Percentiles rank a stretch among this genome's conserved stretches.
phyloP scores from a whole-genome alignment of 208 protist genomes.

The Angomonas ambiguus region DNA sequence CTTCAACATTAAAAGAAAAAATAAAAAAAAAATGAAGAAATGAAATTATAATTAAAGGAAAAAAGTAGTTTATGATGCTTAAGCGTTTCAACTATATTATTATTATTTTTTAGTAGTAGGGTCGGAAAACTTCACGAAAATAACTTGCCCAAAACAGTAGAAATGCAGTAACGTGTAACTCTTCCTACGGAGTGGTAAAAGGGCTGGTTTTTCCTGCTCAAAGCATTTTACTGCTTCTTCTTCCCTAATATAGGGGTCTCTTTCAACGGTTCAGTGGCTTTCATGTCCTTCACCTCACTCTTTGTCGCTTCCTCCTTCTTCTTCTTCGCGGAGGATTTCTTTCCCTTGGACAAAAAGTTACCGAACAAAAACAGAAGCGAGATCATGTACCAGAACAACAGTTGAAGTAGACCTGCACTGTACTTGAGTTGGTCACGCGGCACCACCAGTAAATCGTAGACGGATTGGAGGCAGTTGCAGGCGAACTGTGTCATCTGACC shows the following conservation, averaged over 20 bases:
- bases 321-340: constrained; percentile 12
- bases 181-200: too few species aligned
- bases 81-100: too few species aligned
- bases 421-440: constrained; percentile 45
- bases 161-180: neutral
- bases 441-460: constrained; percentile 56
- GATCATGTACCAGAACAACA: constrained; percentile 81
- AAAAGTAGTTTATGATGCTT: too few species aligned
- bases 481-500: constrained; percentile 69
- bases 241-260: constrained; percentile 6
- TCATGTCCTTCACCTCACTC: neutral
- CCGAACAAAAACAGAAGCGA: constrained; percentile 65
- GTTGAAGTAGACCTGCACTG: constrained; percentile 37
- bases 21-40: neutral
- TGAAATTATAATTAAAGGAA: neutral
- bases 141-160: neutral
- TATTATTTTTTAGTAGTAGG: neutral
- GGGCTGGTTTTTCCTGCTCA: constrained; percentile 1
- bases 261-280: constrained; percentile 13
- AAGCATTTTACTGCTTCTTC: neutral
- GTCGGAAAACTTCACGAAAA: neutral
- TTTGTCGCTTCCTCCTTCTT: neutral
- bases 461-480: constrained; percentile 65
- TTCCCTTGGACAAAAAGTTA: constrained; percentile 63
- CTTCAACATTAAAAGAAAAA: too few species aligned